These are phyloP conservation scores for Fusarium temperatum DNA, from an alignment of 2,329 filamentous ascomycete genomes.

Conservation along the genomic window DNA sequence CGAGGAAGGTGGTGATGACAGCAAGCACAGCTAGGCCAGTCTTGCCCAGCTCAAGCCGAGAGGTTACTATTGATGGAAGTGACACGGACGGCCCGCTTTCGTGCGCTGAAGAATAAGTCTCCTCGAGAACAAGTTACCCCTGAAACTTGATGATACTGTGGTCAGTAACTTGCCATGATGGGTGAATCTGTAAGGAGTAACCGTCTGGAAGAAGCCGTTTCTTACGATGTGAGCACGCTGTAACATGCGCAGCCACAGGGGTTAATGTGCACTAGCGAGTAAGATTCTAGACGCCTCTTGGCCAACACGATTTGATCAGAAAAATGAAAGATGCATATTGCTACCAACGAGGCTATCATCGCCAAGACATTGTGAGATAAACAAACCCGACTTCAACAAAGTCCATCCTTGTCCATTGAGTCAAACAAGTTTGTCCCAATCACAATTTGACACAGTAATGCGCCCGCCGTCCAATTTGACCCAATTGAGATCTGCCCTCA, in stretches of 20 bases:
- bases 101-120: constrained; percentile 8
- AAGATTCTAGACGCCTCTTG: background rate
- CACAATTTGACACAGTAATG: background rate
- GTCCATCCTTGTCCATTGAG: background rate
- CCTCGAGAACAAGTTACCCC: constrained; percentile 17
- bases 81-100: constrained; percentile 13
- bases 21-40: background rate
- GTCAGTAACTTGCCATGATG: constrained; percentile 8
- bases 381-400: background rate
- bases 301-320: background rate
- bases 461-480: background rate
- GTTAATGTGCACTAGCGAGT: background rate
- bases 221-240: background rate
- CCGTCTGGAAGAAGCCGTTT: constrained; percentile 11
- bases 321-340: background rate
- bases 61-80: constrained; percentile 27
- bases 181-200: constrained; percentile 1
- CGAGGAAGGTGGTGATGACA: constrained; percentile 9
- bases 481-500: background rate
- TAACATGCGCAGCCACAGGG: constrained; percentile 24
- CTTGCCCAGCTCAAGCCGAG: background rate
- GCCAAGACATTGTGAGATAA: constrained; percentile 21
- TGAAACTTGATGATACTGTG: constrained; percentile 15
- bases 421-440: background rate
- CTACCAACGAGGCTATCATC: background rate